Conservation (phyloP, 2,329 filamentous ascomycete genomes). For the Alternaria sp. region DNA sequence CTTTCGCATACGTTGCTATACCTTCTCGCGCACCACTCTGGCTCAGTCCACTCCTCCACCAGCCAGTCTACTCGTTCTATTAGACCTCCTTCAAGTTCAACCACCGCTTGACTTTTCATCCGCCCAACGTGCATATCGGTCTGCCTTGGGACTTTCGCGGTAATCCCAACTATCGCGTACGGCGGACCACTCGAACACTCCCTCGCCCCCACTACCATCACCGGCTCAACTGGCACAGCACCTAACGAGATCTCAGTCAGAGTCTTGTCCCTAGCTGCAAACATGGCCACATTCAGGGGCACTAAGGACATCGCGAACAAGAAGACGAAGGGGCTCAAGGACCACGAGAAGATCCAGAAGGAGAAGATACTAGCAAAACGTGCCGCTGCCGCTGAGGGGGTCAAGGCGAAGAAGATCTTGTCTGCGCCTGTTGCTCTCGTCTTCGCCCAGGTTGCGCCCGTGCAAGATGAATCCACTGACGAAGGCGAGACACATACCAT, state of each 20-base stretch:
- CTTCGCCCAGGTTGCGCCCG: not conserved
- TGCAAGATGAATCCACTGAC: too few relatives aligned
- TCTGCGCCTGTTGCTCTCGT: not conserved
- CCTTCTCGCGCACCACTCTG: not conserved
- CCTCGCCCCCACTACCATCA: not conserved
- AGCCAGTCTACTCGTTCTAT: not conserved
- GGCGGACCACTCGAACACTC: not conserved
- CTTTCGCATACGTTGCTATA: not conserved
- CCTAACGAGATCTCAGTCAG: not conserved
- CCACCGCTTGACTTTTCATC: rapidly evolving
- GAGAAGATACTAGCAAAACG: conserved; percentile 7
- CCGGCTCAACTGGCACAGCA: not conserved
- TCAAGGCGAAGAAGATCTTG: not conserved
- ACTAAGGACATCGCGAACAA: not conserved
- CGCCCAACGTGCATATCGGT: not conserved
- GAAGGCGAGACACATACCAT: not conserved
- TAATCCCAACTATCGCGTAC: not conserved
- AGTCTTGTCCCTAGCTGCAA: not conserved
- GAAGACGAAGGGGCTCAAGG: conserved; percentile 12
- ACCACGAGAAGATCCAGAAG: conserved; percentile 15
- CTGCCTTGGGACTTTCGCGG: rapidly evolving
- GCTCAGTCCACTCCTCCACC: not conserved
- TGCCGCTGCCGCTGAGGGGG: not conserved
- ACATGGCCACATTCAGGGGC: not conserved
- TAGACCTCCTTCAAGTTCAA: not conserved